These are phyloP conservation scores for Cryptosporidium tyzzeri DNA, from an alignment of 169 alveolate species.

Conservation along the genomic window DNA sequence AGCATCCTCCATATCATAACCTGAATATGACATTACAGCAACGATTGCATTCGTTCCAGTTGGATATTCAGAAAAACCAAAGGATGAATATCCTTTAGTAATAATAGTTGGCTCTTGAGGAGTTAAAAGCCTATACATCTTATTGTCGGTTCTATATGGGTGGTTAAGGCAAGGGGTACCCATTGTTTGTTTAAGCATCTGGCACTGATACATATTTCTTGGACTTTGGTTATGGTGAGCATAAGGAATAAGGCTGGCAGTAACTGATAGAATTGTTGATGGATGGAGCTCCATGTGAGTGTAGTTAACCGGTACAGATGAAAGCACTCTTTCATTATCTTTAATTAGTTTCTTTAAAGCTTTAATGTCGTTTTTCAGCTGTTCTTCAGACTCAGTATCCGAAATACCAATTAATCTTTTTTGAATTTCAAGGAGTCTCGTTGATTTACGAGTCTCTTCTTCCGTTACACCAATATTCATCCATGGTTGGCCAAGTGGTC, in stretches of 20 bases:
- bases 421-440: constrained; percentile 34
- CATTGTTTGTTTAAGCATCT: constrained; percentile 99
- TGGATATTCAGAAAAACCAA: constrained; percentile 96
- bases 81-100: constrained; percentile 92
- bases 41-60: constrained; percentile 99
- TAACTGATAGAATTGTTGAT: constrained; percentile 93
- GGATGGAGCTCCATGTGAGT: constrained; percentile 97
- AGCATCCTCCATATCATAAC: constrained; percentile 99
- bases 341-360: constrained; percentile 51
- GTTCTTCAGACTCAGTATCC: neutral
- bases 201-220: constrained; percentile 98
- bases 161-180: constrained; percentile 97
- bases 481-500: constrained; percentile 96
- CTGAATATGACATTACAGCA: constrained; percentile 99
- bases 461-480: constrained; percentile 84
- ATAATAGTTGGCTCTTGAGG: constrained; percentile 99
- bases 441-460: constrained; percentile 66
- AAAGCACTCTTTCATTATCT: constrained; percentile 71
- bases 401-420: constrained; percentile 42
- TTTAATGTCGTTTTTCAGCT: constrained; percentile 14
- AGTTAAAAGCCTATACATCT: constrained; percentile 89
- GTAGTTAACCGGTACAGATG: constrained; percentile 86
- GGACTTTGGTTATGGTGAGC: constrained; percentile 99
- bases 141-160: constrained; percentile 95
- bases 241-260: constrained; percentile 98